Base-by-base conservation (phyloP, 169 alveolate species). In the Plasmodium gallinaceum region DNA sequence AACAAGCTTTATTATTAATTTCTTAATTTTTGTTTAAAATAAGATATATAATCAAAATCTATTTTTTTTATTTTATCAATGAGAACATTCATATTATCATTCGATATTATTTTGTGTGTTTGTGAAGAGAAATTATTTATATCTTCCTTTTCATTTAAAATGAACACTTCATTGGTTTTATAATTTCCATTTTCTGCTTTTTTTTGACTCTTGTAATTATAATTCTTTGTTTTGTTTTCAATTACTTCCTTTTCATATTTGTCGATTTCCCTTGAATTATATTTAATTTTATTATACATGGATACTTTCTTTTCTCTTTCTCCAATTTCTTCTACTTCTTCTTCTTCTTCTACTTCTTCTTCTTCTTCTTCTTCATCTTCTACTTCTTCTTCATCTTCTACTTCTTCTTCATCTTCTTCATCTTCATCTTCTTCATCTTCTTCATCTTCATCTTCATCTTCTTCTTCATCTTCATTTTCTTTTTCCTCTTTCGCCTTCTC, bases 31-130 rank as follows among this genome's bases (percentile, higher is more conserved):
- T 78, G 46, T 52, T 78, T 70, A 78, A 78, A 78, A 57, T 78
- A 78, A 9, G 89, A 64, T 69, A 78, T 69, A 45, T 78, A 78
- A 58, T 78, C 70, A 69, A 64, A 78, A 78, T 78, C 78, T 52
- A 78, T 65, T 64, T 78, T 54, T 6, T 78, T 78, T 64, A 78
- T 64, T 64, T 78, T 66, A 42, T 64, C 70, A 51, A 64, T 65
- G 18, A 78, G 66, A 46, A 18, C 37, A 26, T 65, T 48, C 71
- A 78, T 52, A 78, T 66, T 54, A 43, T 64, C 89, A 69, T 73
- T 78, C 46, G 65, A 10, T 65, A 78, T 78, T 46, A 64, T 78
- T 52, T 78, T 78, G 26, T 78, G 37, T 42, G 16, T 24, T 16
- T 51, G 69, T 43, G 69, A 78, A 26, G 89, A 46, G n/a, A 78